A percentile compares a stretch with the other conserved stretches of the same genome.
Conservation (phyloP, 2,329 filamentous ascomycete species). For the Cadophora sp. region DNA sequence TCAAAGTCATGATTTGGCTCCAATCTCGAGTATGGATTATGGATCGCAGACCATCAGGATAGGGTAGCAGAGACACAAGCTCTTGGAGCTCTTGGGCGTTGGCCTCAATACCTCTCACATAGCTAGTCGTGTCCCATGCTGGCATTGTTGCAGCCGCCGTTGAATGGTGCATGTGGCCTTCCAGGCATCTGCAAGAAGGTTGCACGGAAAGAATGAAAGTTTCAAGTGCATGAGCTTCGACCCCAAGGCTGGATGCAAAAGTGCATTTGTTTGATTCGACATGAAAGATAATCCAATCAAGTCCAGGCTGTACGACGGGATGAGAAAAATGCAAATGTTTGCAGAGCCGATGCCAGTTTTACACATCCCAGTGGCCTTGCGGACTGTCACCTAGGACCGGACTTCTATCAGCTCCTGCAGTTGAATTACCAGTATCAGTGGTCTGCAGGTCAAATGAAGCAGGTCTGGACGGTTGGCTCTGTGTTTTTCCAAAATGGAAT, state of each 20-base stretch:
- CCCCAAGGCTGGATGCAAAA: not conserved
- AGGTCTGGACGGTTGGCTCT: not conserved
- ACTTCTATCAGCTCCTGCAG: not conserved
- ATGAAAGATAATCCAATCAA: not conserved
- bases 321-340: not conserved
- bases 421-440: not conserved
- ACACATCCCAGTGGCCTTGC: no score
- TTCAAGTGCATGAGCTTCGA: not conserved
- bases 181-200: not conserved
- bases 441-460: not conserved
- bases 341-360: not conserved
- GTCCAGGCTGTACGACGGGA: not conserved
- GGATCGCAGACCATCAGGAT: not conserved
- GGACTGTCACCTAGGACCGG: not conserved
- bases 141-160: not conserved
- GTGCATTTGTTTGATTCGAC: conserved; percentile 3
- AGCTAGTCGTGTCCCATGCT: not conserved
- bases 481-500: not conserved
- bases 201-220: not conserved
- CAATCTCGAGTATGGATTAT: not conserved
- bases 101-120: not conserved
- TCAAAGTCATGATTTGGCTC: conserved; percentile 2
- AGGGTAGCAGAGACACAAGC: not conserved
- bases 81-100: not conserved
- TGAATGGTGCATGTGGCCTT: not conserved